Conservation (phyloP, 768 basidiomycete genomes). For the Leccinellum albellum region DNA sequence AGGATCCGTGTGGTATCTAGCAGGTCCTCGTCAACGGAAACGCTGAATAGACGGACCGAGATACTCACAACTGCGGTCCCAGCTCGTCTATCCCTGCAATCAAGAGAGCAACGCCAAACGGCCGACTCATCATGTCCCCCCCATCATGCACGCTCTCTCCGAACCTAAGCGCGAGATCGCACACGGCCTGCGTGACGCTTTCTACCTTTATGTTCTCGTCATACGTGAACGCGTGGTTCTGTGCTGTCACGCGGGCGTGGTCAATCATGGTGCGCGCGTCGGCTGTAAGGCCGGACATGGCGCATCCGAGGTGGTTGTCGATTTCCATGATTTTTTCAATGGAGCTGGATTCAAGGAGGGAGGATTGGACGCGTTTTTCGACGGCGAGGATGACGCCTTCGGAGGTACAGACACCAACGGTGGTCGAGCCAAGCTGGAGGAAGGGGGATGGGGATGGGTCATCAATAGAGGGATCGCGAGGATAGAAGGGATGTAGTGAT, state of each 20-base stretch:
- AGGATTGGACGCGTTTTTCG: slow-evolving; percentile 98
- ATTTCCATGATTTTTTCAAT: slow-evolving; percentile 99
- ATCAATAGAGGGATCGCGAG: not conserved
- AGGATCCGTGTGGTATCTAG: slow-evolving; percentile 95
- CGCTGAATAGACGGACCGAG: not conserved
- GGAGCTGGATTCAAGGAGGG: slow-evolving; percentile 89
- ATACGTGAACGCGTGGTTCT: slow-evolving; percentile 95
- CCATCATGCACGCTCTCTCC: slow-evolving; percentile 99
- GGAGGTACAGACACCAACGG: slow-evolving; percentile 89
- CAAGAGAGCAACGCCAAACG: slow-evolving; percentile 95
- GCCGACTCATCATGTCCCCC: slow-evolving; percentile 98
- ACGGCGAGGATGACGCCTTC: slow-evolving; percentile 92
- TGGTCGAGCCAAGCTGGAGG: slow-evolving; percentile 90
- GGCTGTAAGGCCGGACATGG: slow-evolving; percentile 96
- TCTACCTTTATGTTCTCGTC: slow-evolving; percentile 97
- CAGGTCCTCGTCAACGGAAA: not conserved
- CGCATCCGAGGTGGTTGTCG: slow-evolving; percentile 92
- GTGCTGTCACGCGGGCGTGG: slow-evolving; percentile 94
- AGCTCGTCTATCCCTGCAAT: slow-evolving; percentile 97
- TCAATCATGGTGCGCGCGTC: slow-evolving; percentile 99
- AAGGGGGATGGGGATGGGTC: slow-evolving; percentile 6
- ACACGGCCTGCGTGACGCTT: slow-evolving; percentile 96
- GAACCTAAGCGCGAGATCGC: slow-evolving; percentile 93
- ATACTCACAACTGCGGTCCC: slow-evolving; percentile 87
- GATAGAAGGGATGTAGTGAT: not conserved